Base-by-base conservation (phyloP, 164 flowering plant genomes). In the Aristolochia californica region DNA sequence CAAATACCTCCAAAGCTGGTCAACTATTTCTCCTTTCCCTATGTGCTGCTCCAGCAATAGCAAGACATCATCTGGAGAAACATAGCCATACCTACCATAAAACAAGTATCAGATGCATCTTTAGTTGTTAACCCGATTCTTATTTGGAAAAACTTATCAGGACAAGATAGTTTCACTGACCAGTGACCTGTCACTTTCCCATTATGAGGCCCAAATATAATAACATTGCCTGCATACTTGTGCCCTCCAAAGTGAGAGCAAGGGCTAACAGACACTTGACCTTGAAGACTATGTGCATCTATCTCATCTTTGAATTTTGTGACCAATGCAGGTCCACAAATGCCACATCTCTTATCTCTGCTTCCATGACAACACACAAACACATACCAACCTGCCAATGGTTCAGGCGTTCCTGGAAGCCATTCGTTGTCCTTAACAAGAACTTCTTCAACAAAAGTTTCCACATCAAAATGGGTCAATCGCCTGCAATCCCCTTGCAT, bases 161-260 rank as follows among this genome's bases (percentile, higher is more conserved):
- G 26, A 28, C 22, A 44, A 25, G 54, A 1, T 14, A 28, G 7
- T 2, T 21, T 27, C 17, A 23, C 80, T 75, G 78, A 91, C 98
- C 98, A 91, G 54, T 88, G 96, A 38, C 98, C 96, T 2, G 75
- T 67, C 66, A 84, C 75, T 70, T 69, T 63, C 51, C 83, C 83
- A 57, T 72, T 57, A 3, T 53, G 45, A 63, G 82, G 72, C 53
- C 90, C 78, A 76, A 79, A 91, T 48, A 88, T 86, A 55, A 88
- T 86, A 49, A 91, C 85, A 75, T 91, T 88, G 58, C 98, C 96
- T 18, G 95, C 96, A 78, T 82, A 91, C 63, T 83, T 84, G 62
- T 86, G 91, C 11, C 95, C 98, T 28, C 96, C 98, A 66, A 91
- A 75, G 70, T 91, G 95, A 27, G 98, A 88, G 69, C 98, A 91